Conservation (phyloP, 768 basidiomycete genomes). For the Peribolospora kevripleyi region DNA sequence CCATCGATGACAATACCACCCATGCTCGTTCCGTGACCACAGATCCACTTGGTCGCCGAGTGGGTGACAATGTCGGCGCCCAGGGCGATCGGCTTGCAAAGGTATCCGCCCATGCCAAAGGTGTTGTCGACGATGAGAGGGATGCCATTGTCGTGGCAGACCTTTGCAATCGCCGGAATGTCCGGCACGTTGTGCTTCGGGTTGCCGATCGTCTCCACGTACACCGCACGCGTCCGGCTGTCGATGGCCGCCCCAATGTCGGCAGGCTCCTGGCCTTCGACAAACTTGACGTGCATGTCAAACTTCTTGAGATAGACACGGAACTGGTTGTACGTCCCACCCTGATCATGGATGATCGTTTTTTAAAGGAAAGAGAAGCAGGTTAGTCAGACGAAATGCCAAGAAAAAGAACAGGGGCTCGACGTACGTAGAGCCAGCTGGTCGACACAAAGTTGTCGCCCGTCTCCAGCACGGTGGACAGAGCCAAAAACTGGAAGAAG, state of each 20-base stretch:
- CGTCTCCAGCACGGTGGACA: slow-evolving; percentile 25
- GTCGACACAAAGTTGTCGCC: slow-evolving; percentile 59
- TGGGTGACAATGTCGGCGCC: slow-evolving; percentile 61
- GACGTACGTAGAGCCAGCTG: slow-evolving; percentile 32
- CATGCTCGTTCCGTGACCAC: slow-evolving; percentile 35
- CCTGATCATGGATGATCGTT: slow-evolving; percentile 28
- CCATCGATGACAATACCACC: slow-evolving; percentile 20
- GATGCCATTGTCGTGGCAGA: slow-evolving; percentile 43
- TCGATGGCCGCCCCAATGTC: slow-evolving; percentile 43
- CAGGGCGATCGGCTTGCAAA: slow-evolving; percentile 40
- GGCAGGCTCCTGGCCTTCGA: slow-evolving; percentile 30
- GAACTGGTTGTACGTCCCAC: neutral
- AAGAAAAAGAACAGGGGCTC: neutral
- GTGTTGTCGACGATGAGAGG: slow-evolving; percentile 43
- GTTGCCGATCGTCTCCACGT: slow-evolving; percentile 49
- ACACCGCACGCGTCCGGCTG: slow-evolving; percentile 31
- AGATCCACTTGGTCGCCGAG: slow-evolving; percentile 50
- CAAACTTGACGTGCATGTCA: slow-evolving; percentile 28
- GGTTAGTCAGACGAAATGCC: too few relatives aligned
- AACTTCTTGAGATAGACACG: neutral
- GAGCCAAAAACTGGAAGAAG: neutral
- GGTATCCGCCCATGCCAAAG: slow-evolving; percentile 22
- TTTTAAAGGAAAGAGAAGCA: slow-evolving; percentile 30
- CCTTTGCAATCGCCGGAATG: slow-evolving; percentile 40
- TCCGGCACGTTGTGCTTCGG: slow-evolving; percentile 39